Evolutionary conservation across 2,329 filamentous ascomycete species (phyloP).

Genomic region (Arthrobotrys entomopaga): DNA sequence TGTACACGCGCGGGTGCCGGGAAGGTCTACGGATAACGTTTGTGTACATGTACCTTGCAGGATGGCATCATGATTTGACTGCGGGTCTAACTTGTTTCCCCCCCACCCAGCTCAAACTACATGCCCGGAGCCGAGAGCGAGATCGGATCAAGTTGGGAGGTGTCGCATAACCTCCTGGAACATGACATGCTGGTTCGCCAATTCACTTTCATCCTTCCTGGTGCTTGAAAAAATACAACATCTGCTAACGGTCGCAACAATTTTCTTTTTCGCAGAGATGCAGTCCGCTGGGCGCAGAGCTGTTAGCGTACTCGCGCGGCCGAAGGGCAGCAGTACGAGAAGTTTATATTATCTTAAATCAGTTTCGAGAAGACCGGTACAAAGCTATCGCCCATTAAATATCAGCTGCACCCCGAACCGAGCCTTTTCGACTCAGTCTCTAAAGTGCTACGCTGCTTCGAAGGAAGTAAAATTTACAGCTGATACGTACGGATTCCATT

Average conservation of each 20-base stretch:
- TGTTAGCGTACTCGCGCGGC: constrained; percentile 20
- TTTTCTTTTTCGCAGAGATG: constrained; percentile 10
- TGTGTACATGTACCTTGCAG: constrained; percentile 29
- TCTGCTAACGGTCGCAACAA: constrained; percentile 8
- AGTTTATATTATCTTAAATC: constrained; percentile 8
- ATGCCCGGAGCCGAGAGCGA: constrained; percentile 33
- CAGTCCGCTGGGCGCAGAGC: constrained; percentile 31
- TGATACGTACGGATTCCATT: constrained; percentile 69
- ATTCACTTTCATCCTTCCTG: neutral
- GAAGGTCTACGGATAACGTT: constrained; percentile 4
- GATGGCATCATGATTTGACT: constrained; percentile 27
- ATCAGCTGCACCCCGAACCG: constrained; percentile 1
- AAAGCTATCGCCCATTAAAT: neutral
- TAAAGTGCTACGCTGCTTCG: constrained; percentile 25
- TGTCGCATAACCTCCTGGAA: constrained; percentile 3
- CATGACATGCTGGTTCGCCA: neutral
- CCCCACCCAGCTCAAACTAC: constrained; percentile 2
- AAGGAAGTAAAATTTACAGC: constrained; percentile 77
- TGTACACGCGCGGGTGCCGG: neutral
- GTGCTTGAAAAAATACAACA: constrained; percentile 24
- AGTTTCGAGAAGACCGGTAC: neutral
- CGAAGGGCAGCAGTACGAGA: neutral
- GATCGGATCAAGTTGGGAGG: constrained; percentile 37
- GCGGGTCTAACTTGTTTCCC: constrained; percentile 13
- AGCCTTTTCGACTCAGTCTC: constrained; percentile 19